phyloP scores from a whole-genome alignment of 2,329 filamentous ascomycete genomes.

The Cladosporium sp. region DNA sequence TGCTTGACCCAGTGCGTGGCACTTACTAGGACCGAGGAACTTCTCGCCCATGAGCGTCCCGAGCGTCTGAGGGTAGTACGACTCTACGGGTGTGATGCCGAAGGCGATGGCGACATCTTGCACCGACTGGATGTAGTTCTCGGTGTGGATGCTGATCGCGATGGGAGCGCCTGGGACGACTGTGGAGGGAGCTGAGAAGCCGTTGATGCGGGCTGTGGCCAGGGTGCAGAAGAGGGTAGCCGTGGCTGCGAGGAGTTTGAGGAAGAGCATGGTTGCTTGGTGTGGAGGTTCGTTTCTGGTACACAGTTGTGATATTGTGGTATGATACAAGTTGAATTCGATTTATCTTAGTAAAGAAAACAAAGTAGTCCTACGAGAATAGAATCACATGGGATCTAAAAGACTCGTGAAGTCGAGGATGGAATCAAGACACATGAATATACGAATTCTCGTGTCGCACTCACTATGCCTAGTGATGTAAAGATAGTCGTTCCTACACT shows the following conservation, averaged over 20 bases:
- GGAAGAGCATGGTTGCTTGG: background rate
- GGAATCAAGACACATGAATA: background rate
- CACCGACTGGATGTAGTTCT: slow-evolving; percentile 44
- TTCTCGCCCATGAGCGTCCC: slow-evolving; percentile 3
- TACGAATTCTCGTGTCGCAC: too few species aligned
- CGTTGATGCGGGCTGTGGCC: slow-evolving; percentile 39
- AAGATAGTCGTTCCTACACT: background rate
- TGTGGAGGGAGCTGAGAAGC: slow-evolving; percentile 41
- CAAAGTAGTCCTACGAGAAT: too few species aligned
- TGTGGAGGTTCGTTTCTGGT: background rate
- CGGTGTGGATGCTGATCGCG: slow-evolving; percentile 36
- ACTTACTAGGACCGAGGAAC: background rate
- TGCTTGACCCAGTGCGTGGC: too few species aligned
- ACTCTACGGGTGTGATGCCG: slow-evolving; percentile 26
- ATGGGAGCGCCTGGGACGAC: slow-evolving; percentile 38
- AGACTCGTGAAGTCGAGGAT: too few species aligned
- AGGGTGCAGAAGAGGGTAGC: slow-evolving; percentile 16
- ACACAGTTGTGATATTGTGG: too few species aligned
- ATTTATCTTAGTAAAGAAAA: background rate
- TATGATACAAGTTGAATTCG: too few species aligned
- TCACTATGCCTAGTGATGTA: slow-evolving; percentile 2
- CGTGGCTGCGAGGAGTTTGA: slow-evolving; percentile 7
- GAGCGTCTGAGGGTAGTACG: slow-evolving; percentile 10
- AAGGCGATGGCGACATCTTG: slow-evolving; percentile 44
- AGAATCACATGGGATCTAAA: too few species aligned